Conservation (phyloP, 202 grass and related monocot genomes). For the Digitaria exilis region DNA sequence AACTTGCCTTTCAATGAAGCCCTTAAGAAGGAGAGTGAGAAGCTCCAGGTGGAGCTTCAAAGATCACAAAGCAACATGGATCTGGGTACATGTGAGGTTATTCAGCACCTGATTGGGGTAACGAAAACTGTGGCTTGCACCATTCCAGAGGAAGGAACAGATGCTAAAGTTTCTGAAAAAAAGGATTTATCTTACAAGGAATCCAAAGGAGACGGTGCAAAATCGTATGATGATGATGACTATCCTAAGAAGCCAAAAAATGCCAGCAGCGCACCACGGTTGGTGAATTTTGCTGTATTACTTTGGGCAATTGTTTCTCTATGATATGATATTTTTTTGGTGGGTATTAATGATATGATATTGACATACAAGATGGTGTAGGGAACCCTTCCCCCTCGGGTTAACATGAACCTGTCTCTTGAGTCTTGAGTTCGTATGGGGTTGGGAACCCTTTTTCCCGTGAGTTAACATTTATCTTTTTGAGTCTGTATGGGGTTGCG, state of each 20-base stretch:
- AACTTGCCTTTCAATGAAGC: conserved; percentile 90
- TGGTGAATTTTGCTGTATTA: conserved; percentile 25
- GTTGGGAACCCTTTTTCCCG: neutral
- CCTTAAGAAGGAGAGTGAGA: conserved; percentile 90
- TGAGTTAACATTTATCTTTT: neutral
- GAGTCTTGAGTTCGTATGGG: too few species aligned
- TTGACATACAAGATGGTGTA: too few species aligned
- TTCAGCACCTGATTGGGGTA: conserved; percentile 89
- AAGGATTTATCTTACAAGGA: conserved; percentile 35
- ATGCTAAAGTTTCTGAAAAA: conserved; percentile 54
- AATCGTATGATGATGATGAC: conserved; percentile 49
- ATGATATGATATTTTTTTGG: too few species aligned
- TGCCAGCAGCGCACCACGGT: conserved; percentile 48
- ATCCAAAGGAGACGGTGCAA: conserved; percentile 46
- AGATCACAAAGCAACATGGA: conserved; percentile 89
- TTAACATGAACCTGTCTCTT: too few species aligned
- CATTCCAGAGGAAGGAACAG: conserved; percentile 59
- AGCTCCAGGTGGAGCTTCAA: conserved; percentile 90
- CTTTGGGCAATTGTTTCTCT: conserved; percentile 2
- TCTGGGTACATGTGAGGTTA: conserved; percentile 78
- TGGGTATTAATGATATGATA: too few species aligned
- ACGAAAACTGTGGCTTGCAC: conserved; percentile 70
- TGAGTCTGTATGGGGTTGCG: too few species aligned
- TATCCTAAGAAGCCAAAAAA: conserved; percentile 63
- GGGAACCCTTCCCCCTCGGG: too few species aligned